phyloP scores from a whole-genome alignment of 495 filamentous ascomycete species.

The Tuber magnatum region DNA sequence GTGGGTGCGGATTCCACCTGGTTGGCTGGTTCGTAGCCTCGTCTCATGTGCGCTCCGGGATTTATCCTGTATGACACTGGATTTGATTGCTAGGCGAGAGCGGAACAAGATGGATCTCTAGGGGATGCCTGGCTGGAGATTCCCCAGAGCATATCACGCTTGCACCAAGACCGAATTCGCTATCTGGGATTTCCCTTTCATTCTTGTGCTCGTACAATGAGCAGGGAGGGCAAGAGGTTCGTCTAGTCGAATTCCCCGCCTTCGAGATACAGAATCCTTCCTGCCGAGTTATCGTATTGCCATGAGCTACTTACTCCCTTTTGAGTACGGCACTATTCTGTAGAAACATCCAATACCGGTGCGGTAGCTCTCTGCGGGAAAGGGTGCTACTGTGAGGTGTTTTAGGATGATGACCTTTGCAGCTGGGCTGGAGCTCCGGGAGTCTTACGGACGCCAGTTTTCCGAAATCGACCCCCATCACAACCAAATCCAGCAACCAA shows the following conservation, averaged over 20 bases:
- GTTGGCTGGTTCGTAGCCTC: conserved; percentile 33
- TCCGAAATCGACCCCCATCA: neutral
- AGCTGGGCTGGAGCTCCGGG: neutral
- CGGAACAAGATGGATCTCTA: conserved; percentile 24
- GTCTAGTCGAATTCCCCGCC: neutral
- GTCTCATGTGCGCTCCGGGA: conserved; percentile 19
- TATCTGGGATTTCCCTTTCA: neutral
- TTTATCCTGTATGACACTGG: conserved; percentile 31
- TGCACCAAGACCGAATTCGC: conserved; percentile 12
- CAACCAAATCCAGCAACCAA: neutral
- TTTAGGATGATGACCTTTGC: neutral
- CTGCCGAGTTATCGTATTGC: conserved; percentile 3
- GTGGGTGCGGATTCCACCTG: conserved; percentile 30
- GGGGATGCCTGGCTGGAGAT: conserved; percentile 27
- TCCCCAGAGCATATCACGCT: conserved; percentile 23
- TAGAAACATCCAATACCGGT: neutral
- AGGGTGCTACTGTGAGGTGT: neutral
- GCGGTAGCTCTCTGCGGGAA: neutral
- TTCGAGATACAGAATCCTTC: conserved; percentile 4
- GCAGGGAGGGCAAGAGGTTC: neutral
- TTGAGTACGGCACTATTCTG: neutral
- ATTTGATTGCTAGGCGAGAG: conserved; percentile 34
- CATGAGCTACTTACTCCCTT: conserved; percentile 12
- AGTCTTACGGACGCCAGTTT: neutral
- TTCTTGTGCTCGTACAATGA: neutral